Base-by-base conservation (phyloP, 148 eudicot genomes). In the Heliamphora exappendiculata region DNA sequence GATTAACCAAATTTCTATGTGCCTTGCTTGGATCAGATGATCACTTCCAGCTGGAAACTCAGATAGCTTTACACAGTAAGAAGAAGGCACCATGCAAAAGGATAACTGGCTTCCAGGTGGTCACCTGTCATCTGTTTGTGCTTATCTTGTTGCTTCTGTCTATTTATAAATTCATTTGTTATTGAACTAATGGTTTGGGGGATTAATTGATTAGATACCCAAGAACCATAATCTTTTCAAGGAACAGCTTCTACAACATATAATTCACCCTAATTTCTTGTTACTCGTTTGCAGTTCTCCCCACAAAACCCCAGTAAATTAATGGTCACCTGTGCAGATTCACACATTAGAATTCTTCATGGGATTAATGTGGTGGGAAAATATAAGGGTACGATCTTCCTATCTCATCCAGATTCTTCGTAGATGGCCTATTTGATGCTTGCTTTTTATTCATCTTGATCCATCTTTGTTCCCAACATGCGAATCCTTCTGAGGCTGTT, bases 291-390 rank as follows among this genome's bases (percentile, higher is more conserved):
- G 64, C 90, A 95, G 98, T 93, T 91, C 82, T 87, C 85, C 78
- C 94, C 96, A 16, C 87, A 85, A 83, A 97, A 95, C 81, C 84
- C 90, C 1, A 83, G 81, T 82, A 95, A 88, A 84, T 88, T 95
- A 54, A 81, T 95, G 96, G 92, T 95, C 47, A 88, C 98, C 45
- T 88, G 89, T 81, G 99, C 98, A 57, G 97, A 91, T 86, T 87
- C 94, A 75, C 94, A 87, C 81, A 84, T 95, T 64, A 85, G 91
- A 83, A 87, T 95, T 55, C 82, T 95, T 71, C 80, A 85, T 7
- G 99, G 93, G 47, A 80, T 75, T 72, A 78, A 91, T 80, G 88
- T 95, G 73, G 84, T 95, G 54, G 85, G 87, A 49, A 95, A 91
- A 84, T 95, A 81, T 72, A 89, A 80, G 83, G 94, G 99, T 93